Percentiles rank a stretch among this genome's conserved stretches.
Evolutionary conservation across 108 stramenopile genomes (phyloP).

Genomic region (Schizochytrium sp.): DNA sequence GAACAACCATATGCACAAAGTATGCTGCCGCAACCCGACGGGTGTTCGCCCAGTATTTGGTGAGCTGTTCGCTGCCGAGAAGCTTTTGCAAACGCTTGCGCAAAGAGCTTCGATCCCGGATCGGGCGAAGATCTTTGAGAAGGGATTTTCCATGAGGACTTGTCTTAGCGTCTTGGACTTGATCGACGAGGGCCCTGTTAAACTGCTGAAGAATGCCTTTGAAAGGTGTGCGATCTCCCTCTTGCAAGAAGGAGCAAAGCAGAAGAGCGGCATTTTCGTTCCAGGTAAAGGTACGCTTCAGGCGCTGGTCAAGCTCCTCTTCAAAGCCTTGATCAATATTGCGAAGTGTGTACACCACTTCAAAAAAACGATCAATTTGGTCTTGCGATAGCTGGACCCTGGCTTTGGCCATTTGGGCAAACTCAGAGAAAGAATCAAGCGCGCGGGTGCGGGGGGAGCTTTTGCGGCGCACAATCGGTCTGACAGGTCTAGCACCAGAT

Average conservation of each 20-base stretch:
- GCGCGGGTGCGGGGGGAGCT: no score
- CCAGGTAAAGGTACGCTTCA: slow-evolving; percentile 14
- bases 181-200: not conserved
- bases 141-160: not conserved
- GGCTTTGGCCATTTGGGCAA: no score
- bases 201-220: not conserved
- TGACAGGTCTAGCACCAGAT: no score
- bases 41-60: not conserved
- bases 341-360: not conserved
- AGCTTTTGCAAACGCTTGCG: slow-evolving; percentile 27
- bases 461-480: no score
- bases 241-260: not conserved
- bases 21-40: not conserved
- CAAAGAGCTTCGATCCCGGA: slow-evolving; percentile 21
- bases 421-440: no score
- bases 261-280: slow-evolving; percentile 29
- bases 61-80: not conserved
- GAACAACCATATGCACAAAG: not conserved
- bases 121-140: not conserved
- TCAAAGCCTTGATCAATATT: not conserved
- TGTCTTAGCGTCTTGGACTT: not conserved
- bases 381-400: not conserved
- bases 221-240: not conserved
- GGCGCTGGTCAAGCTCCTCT: not conserved
- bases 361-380: not conserved